phyloP scores from a whole-genome alignment of 73 alveolate genomes.

The Paramecium sexaurelia region DNA sequence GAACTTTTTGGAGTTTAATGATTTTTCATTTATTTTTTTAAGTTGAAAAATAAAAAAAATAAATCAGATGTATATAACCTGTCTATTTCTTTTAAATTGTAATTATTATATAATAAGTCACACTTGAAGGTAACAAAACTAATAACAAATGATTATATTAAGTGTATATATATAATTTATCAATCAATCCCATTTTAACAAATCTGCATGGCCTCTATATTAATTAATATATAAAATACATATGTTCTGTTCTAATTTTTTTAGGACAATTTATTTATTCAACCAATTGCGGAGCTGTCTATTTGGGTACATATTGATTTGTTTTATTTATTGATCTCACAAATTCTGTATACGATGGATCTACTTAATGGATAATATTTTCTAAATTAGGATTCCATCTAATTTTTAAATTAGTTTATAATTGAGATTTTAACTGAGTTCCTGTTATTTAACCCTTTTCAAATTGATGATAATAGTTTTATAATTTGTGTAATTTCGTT shows the following conservation, averaged over 20 bases:
- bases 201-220: not conserved
- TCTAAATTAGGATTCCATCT: slow-evolving; percentile 8
- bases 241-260: slow-evolving; percentile 9
- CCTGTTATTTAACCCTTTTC: not conserved
- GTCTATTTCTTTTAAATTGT: not conserved
- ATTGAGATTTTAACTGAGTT: not conserved
- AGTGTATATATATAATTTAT: not conserved
- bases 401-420: not conserved
- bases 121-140: no score
- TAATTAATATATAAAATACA: not conserved
- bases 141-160: not conserved
- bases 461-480: not conserved
- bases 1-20: not conserved
- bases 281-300: not conserved
- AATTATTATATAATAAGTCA: no score
- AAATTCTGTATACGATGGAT: not conserved
- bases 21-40: not conserved
- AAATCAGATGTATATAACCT: not conserved
- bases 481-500: not conserved
- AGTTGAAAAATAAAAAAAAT: not conserved
- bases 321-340: not conserved
- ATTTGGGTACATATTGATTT: not conserved
- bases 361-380: not conserved
- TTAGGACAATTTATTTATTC: not conserved
- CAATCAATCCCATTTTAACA: not conserved